phyloP scores from a whole-genome alignment of 495 filamentous ascomycete genomes.

The Aspergillus affinis region DNA sequence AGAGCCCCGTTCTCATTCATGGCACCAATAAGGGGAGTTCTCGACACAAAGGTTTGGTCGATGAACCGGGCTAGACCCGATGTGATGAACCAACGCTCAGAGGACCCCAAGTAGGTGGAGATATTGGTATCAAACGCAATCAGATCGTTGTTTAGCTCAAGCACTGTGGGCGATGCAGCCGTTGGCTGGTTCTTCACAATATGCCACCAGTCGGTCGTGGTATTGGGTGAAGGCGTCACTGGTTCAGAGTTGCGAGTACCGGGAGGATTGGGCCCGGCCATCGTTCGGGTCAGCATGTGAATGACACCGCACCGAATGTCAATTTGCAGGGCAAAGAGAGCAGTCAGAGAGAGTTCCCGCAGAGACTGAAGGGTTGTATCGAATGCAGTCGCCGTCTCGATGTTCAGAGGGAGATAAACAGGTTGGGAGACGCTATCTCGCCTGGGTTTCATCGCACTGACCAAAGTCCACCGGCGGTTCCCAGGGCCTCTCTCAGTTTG shows the following conservation, averaged over 20 bases:
- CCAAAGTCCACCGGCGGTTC: constrained; percentile 77
- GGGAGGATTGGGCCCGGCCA: constrained; percentile 46
- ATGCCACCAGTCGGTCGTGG: constrained; percentile 64
- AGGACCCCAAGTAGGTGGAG: constrained; percentile 60
- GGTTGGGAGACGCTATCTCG: constrained; percentile 53
- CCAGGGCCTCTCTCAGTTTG: constrained; percentile 40
- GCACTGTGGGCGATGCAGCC: constrained; percentile 74
- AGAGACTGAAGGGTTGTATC: constrained; percentile 81
- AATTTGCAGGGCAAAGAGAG: constrained; percentile 81
- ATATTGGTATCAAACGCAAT: constrained; percentile 81
- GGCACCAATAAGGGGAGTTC: constrained; percentile 59
- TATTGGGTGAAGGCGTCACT: constrained; percentile 50
- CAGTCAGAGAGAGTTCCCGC: constrained; percentile 69
- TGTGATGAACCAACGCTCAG: constrained; percentile 67
- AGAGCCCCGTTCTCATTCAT: constrained; percentile 77
- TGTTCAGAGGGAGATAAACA: constrained; percentile 86
- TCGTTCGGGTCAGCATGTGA: constrained; percentile 55
- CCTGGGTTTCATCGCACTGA: constrained; percentile 57
- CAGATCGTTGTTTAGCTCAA: constrained; percentile 76
- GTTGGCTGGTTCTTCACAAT: constrained; percentile 70
- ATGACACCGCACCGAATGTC: constrained; percentile 83
- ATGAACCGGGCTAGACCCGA: constrained; percentile 70
- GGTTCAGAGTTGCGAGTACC: constrained; percentile 37
- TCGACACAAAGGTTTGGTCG: constrained; percentile 66
- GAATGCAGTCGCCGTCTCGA: constrained; percentile 78